Evolutionary conservation across 331 rosid species (phyloP).

Genomic region (Ulmus americana): DNA sequence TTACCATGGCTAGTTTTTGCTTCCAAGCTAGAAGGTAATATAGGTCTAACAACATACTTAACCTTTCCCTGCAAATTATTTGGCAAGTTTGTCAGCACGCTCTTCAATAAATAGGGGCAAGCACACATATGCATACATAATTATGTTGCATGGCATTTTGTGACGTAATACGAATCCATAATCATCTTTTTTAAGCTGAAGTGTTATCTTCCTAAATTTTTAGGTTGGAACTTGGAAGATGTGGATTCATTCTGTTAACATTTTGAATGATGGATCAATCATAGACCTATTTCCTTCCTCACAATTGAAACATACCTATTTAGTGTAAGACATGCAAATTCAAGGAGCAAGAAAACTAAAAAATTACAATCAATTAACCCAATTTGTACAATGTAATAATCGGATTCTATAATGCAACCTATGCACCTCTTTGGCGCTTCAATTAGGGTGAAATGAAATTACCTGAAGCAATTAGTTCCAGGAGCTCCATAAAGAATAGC

Average conservation of each 20-base stretch:
- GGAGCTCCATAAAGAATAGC: slow-evolving; percentile 89
- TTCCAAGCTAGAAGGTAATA: slow-evolving; percentile 71
- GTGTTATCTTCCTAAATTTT: too few relatives aligned
- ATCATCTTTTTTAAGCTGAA: background rate
- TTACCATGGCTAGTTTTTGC: slow-evolving; percentile 58
- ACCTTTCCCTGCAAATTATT: slow-evolving; percentile 61
- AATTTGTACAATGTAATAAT: slow-evolving; percentile 3
- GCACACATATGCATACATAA: background rate
- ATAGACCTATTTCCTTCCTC: background rate
- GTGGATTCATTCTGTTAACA: background rate
- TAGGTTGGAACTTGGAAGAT: too few relatives aligned
- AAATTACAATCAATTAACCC: background rate
- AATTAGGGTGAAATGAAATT: slow-evolving; percentile 62
- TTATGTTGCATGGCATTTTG: background rate
- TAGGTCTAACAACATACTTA: slow-evolving; percentile 69
- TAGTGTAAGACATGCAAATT: slow-evolving; percentile 1
- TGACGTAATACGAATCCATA: background rate
- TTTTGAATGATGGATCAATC: background rate
- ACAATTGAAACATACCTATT: background rate
- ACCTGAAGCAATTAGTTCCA: slow-evolving; percentile 73
- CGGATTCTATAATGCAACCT: slow-evolving; percentile 8
- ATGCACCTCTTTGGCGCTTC: slow-evolving; percentile 74
- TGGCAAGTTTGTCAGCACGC: slow-evolving; percentile 23
- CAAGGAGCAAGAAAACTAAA: slow-evolving; percentile 6
- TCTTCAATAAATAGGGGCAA: background rate